phyloP scores from a whole-genome alignment of 2,329 filamentous ascomycete species.

The Penicillium freii region DNA sequence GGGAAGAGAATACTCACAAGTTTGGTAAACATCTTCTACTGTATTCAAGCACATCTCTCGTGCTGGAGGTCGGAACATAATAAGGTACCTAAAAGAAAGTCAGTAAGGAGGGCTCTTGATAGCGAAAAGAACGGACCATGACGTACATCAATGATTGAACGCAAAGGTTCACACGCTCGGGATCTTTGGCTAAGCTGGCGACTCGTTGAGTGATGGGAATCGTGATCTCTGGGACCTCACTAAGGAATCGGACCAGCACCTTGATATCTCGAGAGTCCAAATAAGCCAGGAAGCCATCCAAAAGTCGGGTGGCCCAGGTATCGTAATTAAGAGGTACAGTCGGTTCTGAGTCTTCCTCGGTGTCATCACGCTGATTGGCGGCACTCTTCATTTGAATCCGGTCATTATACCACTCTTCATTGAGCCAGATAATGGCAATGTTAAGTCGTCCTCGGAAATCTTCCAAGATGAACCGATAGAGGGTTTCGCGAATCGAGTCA shows the following conservation, averaged over 20 bases:
- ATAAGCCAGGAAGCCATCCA: conserved; percentile 87
- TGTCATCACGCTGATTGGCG: conserved; percentile 43
- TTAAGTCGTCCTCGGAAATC: conserved; percentile 90
- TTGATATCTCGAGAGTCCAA: conserved; percentile 82
- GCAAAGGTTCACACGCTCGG: conserved; percentile 60
- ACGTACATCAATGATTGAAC: conserved; percentile 57
- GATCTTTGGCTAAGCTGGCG: conserved; percentile 61
- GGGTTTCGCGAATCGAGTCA: conserved; percentile 71
- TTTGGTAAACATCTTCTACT: conserved; percentile 58
- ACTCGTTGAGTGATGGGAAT: conserved; percentile 70
- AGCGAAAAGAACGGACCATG: background rate
- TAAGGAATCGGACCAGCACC: conserved; percentile 83
- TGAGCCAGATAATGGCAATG: conserved; percentile 88
- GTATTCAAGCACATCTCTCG: conserved; percentile 58
- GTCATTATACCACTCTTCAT: conserved; percentile 98
- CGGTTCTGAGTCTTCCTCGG: conserved; percentile 47
- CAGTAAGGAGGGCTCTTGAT: conserved; percentile 6
- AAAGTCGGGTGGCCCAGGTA: conserved; percentile 72
- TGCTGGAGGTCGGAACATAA: conserved; percentile 60
- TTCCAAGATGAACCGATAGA: conserved; percentile 84
- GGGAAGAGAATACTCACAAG: conserved; percentile 41
- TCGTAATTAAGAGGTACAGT: conserved; percentile 63
- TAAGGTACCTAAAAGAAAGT: conserved; percentile 47
- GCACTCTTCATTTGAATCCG: conserved; percentile 53
- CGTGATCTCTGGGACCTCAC: conserved; percentile 82